Evolutionary conservation across 164 flowering plant species (phyloP), one percentile per base, ranked within the genome.

Genomic region (Saururus chinensis): DNA sequence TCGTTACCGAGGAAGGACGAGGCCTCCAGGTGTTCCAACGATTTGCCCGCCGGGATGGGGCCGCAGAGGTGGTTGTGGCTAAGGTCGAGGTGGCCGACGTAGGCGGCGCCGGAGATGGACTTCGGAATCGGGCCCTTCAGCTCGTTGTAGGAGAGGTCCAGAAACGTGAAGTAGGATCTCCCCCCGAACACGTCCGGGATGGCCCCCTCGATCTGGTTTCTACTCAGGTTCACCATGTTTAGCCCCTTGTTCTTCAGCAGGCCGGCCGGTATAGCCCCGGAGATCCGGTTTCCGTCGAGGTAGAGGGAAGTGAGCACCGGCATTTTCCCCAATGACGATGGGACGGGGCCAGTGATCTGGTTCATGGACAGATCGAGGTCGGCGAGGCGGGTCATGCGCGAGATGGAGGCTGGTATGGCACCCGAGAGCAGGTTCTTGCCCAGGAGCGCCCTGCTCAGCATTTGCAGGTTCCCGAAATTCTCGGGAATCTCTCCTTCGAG

Each of bases 41-140:
- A 91, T 4, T 83, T 55, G 2, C 92, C 95, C 2, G 16, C 62
- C 23, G 96, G 98, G 53, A 92, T 92, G 60, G 40, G 63, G 7
- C 96, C 96, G 52, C 98, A 92, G 0, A 92, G 77, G 24, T 80
- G 91, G 71, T 92, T 92, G 65, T 89, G 84, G 54, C 95, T 85
- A 68, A 89, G 71, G 72, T 92, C 98, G 66, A 92, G 63, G 70
- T 89, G 96, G 0, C 98, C 98, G 64, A 92, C 77, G 53, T 64
- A 92, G 11, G 88, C 17, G 22, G 91, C 89, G 12, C 62, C 40
- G 22, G 76, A 57, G 9, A 92, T 53, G 1, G 92, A 74, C 54
- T 67, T 79, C 24, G 98, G 98, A 11, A 92, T 74, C 45, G 72
- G 51, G 0, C 98, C 96, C 10, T 20, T 74, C 20, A 92, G 54